Evolutionary conservation across 331 rosid genomes (phyloP).

Genomic region (Acacia pycnantha): DNA sequence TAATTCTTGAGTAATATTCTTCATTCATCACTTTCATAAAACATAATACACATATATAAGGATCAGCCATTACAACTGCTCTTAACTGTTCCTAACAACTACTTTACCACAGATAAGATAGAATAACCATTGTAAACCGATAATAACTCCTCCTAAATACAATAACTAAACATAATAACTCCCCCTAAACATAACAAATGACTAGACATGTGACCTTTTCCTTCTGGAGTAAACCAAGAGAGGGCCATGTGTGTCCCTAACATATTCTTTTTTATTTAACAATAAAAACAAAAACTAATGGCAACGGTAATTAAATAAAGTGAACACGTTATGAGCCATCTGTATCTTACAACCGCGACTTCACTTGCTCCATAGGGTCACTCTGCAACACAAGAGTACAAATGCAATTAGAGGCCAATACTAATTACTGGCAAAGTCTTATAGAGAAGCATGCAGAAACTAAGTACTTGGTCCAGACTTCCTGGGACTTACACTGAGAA

Average conservation of each 20-base stretch:
- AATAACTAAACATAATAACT: too few relatives aligned
- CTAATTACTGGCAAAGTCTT: not conserved
- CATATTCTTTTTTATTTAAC: constrained; percentile 14
- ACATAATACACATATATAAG: too few relatives aligned
- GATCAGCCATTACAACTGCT: too few relatives aligned
- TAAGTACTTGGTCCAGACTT: not conserved
- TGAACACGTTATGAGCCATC: not conserved
- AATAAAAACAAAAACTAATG: constrained; percentile 12
- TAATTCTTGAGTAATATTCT: too few relatives aligned
- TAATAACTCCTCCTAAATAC: too few relatives aligned
- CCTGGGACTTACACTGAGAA: not conserved
- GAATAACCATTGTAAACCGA: too few relatives aligned
- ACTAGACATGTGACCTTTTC: too few relatives aligned
- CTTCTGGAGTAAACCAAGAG: too few relatives aligned
- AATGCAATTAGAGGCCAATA: constrained; percentile 28
- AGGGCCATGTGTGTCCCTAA: not conserved
- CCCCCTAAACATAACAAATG: too few relatives aligned
- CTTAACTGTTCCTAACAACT: too few relatives aligned
- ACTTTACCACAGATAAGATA: too few relatives aligned
- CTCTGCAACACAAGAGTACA: constrained; percentile 56
- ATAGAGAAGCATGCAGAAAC: not conserved
- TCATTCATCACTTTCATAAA: too few relatives aligned
- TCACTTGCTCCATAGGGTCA: constrained; percentile 44
- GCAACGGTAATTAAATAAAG: constrained; percentile 7
- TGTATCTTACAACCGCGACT: constrained; percentile 60